Evolutionary conservation across 169 alveolate species (phyloP).

Genomic region (Sarcocystis neurona): DNA sequence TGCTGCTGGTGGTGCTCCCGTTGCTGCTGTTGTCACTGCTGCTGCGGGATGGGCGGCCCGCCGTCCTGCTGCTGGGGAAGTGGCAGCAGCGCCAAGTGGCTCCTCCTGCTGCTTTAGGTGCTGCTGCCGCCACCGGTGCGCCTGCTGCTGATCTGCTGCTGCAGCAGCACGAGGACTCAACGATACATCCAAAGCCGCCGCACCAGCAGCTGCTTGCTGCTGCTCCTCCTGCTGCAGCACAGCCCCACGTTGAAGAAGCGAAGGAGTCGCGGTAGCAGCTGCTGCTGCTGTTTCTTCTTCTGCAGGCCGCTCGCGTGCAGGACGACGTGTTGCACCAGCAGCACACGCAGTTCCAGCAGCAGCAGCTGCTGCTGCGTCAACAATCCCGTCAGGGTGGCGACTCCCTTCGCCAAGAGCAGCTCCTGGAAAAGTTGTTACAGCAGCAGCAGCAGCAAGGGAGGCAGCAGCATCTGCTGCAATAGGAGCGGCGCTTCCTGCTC

Average conservation of each 20-base stretch:
- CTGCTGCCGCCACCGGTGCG: not conserved
- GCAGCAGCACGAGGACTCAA: not conserved
- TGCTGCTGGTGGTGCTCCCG: no score
- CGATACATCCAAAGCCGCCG: not conserved
- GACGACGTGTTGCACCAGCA: no score
- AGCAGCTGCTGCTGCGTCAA: no score
- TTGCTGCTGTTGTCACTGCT: no score
- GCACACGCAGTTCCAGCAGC: no score
- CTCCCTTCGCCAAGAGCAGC: constrained; percentile 50
- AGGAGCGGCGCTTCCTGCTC: not conserved
- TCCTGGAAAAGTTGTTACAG: not conserved
- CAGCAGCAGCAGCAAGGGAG: not conserved
- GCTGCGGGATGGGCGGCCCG: not conserved
- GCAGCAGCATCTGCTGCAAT: not conserved
- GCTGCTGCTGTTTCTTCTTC: constrained; percentile 5
- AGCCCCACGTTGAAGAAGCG: not conserved
- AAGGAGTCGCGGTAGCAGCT: constrained; percentile 4
- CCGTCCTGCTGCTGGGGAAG: constrained; percentile 5
- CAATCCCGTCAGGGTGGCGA: no score
- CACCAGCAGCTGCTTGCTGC: not conserved
- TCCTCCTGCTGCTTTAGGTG: constrained; percentile 13
- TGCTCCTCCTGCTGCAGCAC: not conserved
- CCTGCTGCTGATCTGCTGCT: constrained; percentile 19
- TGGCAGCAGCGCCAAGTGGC: not conserved
- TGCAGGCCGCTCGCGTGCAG: constrained; percentile 25